phyloP scores from a whole-genome alignment of 148 eudicot species.

The Heliosperma pusillum region DNA sequence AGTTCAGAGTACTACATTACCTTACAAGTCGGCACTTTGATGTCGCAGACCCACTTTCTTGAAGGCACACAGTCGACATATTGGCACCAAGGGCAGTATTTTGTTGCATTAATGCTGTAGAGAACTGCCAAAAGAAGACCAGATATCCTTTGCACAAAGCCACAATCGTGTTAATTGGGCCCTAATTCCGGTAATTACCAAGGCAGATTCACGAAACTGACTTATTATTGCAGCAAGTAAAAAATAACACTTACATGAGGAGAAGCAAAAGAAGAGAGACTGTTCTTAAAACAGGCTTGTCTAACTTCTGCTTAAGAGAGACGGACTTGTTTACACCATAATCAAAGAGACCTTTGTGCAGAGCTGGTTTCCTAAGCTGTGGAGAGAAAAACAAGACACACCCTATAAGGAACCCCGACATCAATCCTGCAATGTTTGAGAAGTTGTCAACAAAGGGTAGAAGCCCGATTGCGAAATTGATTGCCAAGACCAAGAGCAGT shows the following conservation, averaged over 20 bases:
- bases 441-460: slow-evolving; percentile 67
- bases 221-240: not conserved
- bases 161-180: not conserved
- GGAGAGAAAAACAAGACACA: slow-evolving; percentile 61
- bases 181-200: not conserved
- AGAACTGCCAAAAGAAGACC: slow-evolving; percentile 40
- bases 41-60: slow-evolving; percentile 61
- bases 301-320: slow-evolving; percentile 48
- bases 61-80: slow-evolving; percentile 71
- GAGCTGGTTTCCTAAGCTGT: slow-evolving; percentile 39
- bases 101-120: slow-evolving; percentile 42
- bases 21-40: slow-evolving; percentile 50
- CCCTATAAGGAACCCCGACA: slow-evolving; percentile 66
- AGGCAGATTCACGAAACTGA: not conserved
- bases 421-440: slow-evolving; percentile 63
- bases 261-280: slow-evolving; percentile 43
- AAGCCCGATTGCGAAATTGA: slow-evolving; percentile 55
- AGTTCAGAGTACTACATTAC: slow-evolving; percentile 37
- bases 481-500: slow-evolving; percentile 33
- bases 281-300: slow-evolving; percentile 53
- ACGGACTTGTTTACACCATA: slow-evolving; percentile 49
- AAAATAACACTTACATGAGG: slow-evolving; percentile 50
- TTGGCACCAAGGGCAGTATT: slow-evolving; percentile 62
- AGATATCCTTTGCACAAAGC: slow-evolving; percentile 43
- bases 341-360: slow-evolving; percentile 58